Conservation (phyloP, 192 early-diverging fungal genomes). For the Backusella liffmaniae region DNA sequence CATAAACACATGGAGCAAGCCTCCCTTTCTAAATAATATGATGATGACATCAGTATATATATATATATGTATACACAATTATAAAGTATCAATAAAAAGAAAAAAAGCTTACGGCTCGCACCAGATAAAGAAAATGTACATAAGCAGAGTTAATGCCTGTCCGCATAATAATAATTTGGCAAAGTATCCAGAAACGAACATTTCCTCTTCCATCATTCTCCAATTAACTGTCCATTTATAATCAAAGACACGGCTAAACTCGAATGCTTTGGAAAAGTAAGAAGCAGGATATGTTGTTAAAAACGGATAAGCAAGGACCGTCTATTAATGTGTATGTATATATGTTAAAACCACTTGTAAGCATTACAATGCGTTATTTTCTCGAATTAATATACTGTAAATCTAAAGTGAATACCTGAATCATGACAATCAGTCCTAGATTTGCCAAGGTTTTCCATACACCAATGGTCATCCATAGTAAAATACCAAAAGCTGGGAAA, state of each 20-base stretch:
- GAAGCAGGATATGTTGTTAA: slow-evolving; percentile 45
- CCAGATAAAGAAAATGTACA: slow-evolving; percentile 61
- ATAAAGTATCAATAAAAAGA: background rate
- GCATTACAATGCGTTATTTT: background rate
- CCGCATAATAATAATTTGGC: slow-evolving; percentile 54
- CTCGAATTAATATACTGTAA: background rate
- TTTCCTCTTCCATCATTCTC: slow-evolving; percentile 71
- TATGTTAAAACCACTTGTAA: background rate
- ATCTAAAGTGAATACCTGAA: slow-evolving; percentile 40
- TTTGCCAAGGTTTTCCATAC: slow-evolving; percentile 46
- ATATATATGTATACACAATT: background rate
- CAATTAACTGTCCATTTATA: slow-evolving; percentile 98
- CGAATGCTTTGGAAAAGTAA: slow-evolving; percentile 82
- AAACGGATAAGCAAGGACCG: slow-evolving; percentile 40
- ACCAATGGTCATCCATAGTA: slow-evolving; percentile 55
- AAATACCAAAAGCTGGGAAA: slow-evolving; percentile 80
- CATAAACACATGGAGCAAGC: slow-evolving; percentile 27
- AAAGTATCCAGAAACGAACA: slow-evolving; percentile 65
- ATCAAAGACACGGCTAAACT: slow-evolving; percentile 81
- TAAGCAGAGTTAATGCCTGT: slow-evolving; percentile 62
- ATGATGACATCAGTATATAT: background rate
- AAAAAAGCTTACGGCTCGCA: slow-evolving; percentile 34
- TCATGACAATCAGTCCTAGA: slow-evolving; percentile 41
- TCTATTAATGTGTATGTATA: slow-evolving; percentile 5
- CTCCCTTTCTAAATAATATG: slow-evolving; percentile 22